Evolutionary conservation across 139 green algal species (phyloP), one percentile per base, ranked within the genome.

Genomic region (Closterium sp.): DNA sequence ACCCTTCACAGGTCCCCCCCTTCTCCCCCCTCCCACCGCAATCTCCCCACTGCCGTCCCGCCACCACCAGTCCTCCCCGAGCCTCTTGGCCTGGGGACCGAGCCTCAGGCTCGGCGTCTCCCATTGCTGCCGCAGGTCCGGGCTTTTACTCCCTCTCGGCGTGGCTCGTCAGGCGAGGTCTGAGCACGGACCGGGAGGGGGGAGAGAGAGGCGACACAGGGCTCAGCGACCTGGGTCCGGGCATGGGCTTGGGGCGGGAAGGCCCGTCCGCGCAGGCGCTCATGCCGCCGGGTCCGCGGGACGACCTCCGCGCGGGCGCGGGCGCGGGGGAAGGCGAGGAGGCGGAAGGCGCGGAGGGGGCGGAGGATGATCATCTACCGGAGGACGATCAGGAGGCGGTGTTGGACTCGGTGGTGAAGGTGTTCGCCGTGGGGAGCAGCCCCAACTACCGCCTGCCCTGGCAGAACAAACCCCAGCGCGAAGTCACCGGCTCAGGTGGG

Each of bases 381-480:
- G 50, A 21, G 50, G 50, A 73, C 50, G 50, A 73, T 22, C 50
- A 87, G n/a, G 84, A 87, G n/a, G 84, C 22, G 27, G n/a, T 87
- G 84, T 4, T 97, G 30, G 96, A 97, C 92, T 95, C 95, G 21
- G 96, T 98, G 87, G 96, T 97, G 89, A 97, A 98, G 91, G 94
- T 98, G 22, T 97, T 96, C 91, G 96, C 95, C 1, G 95, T 97
- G 13, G 94, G 95, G 88, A 92, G 30, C 62, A 73, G 45, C 28
- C 95, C 96, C 31, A 97, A 97, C 91, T 96, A 96, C 91, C 96
- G 95, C 86, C 86, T 97, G 88, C 96, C 96, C 7, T 97, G 96
- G 96, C 96, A 97, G 94, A 97, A 96, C 70, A 97, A 97, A 92
- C 95, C 96, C 87, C 97, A 97, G 94, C 94, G 96, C 27, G 93